These are phyloP conservation scores for Trypanosoma mega DNA, from an alignment of 208 protist genomes.

Conservation along the genomic window DNA sequence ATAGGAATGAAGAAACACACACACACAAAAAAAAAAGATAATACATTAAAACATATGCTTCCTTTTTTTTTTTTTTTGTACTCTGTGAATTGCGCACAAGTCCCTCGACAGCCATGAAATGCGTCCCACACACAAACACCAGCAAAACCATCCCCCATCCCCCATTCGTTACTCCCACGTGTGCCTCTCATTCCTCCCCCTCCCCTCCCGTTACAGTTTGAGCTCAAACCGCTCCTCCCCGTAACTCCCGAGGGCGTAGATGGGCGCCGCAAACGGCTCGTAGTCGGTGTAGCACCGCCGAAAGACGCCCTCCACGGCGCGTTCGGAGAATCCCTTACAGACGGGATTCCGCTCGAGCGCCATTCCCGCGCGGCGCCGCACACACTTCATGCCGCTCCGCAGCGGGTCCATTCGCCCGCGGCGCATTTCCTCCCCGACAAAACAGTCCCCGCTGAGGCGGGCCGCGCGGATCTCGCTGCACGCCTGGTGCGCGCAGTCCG, in stretches of 20 bases:
- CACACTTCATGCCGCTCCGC: constrained; percentile 77
- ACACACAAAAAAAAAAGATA: not conserved
- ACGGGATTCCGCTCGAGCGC: constrained; percentile 86
- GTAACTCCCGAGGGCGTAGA: constrained; percentile 85
- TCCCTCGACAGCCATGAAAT: no score
- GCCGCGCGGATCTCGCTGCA: constrained; percentile 95
- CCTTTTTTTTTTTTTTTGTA: no score
- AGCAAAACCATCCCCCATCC: not conserved
- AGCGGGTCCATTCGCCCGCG: constrained; percentile 73
- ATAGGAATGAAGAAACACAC: not conserved
- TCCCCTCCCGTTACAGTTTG: not conserved
- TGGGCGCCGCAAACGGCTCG: constrained; percentile 81
- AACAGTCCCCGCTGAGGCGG: constrained; percentile 92
- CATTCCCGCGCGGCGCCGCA: constrained; percentile 80
- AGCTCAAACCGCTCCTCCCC: constrained; percentile 50
- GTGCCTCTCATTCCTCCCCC: not conserved
- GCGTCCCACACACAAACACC: not conserved
- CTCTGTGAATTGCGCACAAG: no score
- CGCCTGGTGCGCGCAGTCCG: constrained; percentile 91
- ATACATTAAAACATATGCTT: not conserved
- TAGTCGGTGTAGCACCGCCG: constrained; percentile 86
- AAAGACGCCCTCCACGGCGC: constrained; percentile 78
- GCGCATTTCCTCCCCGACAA: constrained; percentile 55
- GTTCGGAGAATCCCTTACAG: constrained; percentile 81
- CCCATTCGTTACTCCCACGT: not conserved